Percentiles rank a stretch among this genome's conserved stretches.
These are phyloP conservation scores for Gracilaria caudata DNA, from an alignment of 23 red algal species.

Conservation along the genomic window DNA sequence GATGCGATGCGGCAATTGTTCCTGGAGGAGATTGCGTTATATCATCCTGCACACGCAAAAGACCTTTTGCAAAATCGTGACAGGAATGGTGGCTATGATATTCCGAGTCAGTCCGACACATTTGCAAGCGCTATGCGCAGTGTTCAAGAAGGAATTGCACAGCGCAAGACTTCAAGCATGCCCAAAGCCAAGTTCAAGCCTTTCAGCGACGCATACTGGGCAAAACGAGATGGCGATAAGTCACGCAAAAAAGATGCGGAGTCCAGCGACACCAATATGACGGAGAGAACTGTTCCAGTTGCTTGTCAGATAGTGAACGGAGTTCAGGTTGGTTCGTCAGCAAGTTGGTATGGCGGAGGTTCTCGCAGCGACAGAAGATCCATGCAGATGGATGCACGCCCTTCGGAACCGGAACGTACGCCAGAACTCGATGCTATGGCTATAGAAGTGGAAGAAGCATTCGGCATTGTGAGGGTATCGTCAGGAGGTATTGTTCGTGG, in stretches of 20 bases:
- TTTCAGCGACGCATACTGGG: constrained; percentile 57
- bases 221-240: constrained; percentile 39
- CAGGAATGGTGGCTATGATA: constrained; percentile 44
- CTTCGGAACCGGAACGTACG: not conserved
- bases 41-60: constrained; percentile 80
- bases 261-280: not conserved
- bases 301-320: constrained; percentile 28
- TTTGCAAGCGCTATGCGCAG: constrained; percentile 73
- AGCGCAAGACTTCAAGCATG: constrained; percentile 72
- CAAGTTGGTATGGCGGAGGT: constrained; percentile 49
- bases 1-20: constrained; percentile 85
- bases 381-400: not conserved
- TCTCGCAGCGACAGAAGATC: not conserved
- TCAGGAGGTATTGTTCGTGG: constrained; percentile 22
- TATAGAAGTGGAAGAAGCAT: constrained; percentile 35
- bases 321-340: constrained; percentile 25
- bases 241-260: constrained; percentile 15
- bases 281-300: not conserved
- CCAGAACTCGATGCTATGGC: constrained; percentile 33
- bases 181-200: constrained; percentile 70
- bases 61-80: constrained; percentile 37
- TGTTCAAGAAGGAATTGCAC: constrained; percentile 67
- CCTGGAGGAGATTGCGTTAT: constrained; percentile 90
- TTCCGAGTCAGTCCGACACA: constrained; percentile 64
- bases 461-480: constrained; percentile 28